Base-by-base conservation (phyloP, 2,329 filamentous ascomycete species). In the Pseudocercospora eumusae region DNA sequence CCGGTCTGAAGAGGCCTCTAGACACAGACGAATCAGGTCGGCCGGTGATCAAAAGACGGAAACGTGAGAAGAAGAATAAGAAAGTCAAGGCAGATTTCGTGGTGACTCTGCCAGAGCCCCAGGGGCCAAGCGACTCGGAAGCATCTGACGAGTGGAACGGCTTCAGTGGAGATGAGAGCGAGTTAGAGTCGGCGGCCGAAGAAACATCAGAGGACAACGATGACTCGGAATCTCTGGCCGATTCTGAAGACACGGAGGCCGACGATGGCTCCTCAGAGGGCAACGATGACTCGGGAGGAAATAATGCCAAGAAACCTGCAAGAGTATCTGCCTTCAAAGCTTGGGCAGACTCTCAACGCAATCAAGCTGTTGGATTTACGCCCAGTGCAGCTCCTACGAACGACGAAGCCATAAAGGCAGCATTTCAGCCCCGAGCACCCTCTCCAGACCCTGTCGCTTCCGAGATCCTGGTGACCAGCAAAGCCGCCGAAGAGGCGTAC, bases 301-400 rank as follows among this genome's bases (percentile, higher is more conserved):
- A 68, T 13, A 27, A 21, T 13, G 45, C 61, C 11, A 52, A 79
- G 1, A 80, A 77, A 65, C 67, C 68, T 20, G 78, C 78, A 60
- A 75, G 80, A 21, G 77, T 82, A 45, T 88, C 86, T 1, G 92
- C 91, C 0, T 99, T 99, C 82, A 98, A 98, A 75, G 84, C 89
- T 2, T 99, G 95, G 95, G 95, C 95, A 20, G 87, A 88, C 28
- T 86, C 91, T 69, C 89, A 95, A 76, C 85, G 93, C 61, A 96
- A 97, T 70, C 85, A 93, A 69, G 89, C 90, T 4, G 80, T 96
- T 31, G 93, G 92, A 5, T 88, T 87, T 69, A 80, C 79, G 18
- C 84, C 85, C 11, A 81, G 80, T 28, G 62, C 80, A 2, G 75
- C 77, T 40, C 77, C 81, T 11, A 63, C 59, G 18, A 64, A 64